Conservation (phyloP, 2,329 filamentous ascomycete genomes). For the Verticillium tricorpus region DNA sequence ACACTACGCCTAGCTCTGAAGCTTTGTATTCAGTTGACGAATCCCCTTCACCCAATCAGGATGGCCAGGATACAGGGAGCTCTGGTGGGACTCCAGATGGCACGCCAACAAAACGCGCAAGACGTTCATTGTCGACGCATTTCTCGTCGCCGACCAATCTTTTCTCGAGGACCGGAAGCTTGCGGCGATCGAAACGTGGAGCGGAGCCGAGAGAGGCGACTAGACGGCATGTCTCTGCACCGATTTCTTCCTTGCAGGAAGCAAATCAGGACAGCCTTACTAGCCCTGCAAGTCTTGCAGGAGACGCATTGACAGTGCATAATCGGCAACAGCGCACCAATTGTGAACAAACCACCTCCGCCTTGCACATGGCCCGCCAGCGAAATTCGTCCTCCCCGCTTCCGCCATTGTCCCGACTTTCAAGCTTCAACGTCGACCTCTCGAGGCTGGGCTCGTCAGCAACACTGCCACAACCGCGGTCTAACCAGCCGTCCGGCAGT, state of each 20-base stretch:
- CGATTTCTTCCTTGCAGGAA: slow-evolving; percentile 29
- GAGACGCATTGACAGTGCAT: slow-evolving; percentile 10
- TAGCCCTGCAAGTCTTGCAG: slow-evolving; percentile 4
- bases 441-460: slow-evolving; percentile 41
- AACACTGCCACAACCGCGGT: slow-evolving; percentile 28
- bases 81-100: slow-evolving; percentile 25
- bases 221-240: slow-evolving; percentile 51
- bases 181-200: slow-evolving; percentile 50
- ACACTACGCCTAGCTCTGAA: not conserved
- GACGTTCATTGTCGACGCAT: slow-evolving; percentile 55
- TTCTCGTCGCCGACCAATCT: slow-evolving; percentile 53
- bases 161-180: slow-evolving; percentile 52
- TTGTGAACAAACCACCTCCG: slow-evolving; percentile 18
- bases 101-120: slow-evolving; percentile 39
- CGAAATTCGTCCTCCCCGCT: slow-evolving; percentile 52
- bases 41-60: not conserved
- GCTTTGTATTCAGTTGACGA: not conserved
- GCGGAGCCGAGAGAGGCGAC: slow-evolving; percentile 34
- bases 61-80: slow-evolving; percentile 6
- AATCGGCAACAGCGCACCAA: slow-evolving; percentile 13
- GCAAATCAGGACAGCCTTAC: slow-evolving; percentile 19
- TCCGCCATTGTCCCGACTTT: slow-evolving; percentile 48
- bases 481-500: slow-evolving; percentile 38
- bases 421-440: slow-evolving; percentile 51
- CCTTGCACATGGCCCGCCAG: slow-evolving; percentile 24